Base-by-base conservation (phyloP, 257 asterid genomes). In the Nicotiana knightiana region DNA sequence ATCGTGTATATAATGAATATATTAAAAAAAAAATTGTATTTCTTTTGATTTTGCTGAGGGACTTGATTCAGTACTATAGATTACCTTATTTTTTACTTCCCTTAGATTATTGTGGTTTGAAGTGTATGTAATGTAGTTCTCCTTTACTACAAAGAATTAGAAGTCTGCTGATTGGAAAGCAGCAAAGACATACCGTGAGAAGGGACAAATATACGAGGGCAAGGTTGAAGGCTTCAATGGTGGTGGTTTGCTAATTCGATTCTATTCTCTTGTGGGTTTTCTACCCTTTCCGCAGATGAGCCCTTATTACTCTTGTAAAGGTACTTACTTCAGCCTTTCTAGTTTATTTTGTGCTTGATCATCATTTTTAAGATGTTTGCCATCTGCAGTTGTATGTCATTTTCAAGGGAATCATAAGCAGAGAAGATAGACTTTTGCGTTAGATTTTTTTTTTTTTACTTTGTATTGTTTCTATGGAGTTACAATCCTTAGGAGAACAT, bases 121-220 rank as follows among this genome's bases (percentile, higher is more conserved):
- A 80, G 65, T 78, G 48, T 80, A 83, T 86, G 85, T 85, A 88
- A 86, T 83, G 81, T 85, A 51, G 84, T 87, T 83, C 70, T 89
- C 83, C 89, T 80, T 88, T 87, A 78, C 76, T 82, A 88, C 97
- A 90, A 96, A 93, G 97, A 92, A 96, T 94, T 94, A 96, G 99
- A 91, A 92, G 97, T 92, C 97, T 84, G 99, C 98, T 81, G 99
- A 94, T 85, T 96, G 99, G 99, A 93, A 90, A 88, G 94, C 92
- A 66, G 98, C 97, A 85, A 90, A 80, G 80, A 87, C 90, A 28
- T 91, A 92, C 88, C 67, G 86, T 26, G 93, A 93, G 77, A 90
- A 87, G 85, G 97, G 97, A 65, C 86, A 85, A 59, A 76, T 90
- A 68, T 92, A 83, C 26, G 93, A 92, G 35, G 97, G 95, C 79